These are phyloP conservation scores for Penicillium polonicum DNA, from an alignment of 2,329 filamentous ascomycete genomes.

Conservation along the genomic window DNA sequence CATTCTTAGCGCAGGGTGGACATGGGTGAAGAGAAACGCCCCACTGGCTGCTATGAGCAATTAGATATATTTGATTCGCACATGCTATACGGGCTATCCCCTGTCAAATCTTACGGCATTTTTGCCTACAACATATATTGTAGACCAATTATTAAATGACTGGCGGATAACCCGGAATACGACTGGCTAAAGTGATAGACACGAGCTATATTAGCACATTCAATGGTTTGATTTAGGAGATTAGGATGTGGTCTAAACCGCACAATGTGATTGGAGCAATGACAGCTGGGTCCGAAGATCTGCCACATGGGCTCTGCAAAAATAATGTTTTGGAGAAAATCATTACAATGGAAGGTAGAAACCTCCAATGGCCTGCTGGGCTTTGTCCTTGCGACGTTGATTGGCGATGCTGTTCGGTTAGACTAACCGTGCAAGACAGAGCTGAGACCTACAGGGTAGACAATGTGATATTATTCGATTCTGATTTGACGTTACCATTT, in stretches of 20 bases:
- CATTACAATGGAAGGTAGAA: background rate
- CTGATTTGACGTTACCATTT: conserved; percentile 1
- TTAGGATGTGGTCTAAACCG: background rate
- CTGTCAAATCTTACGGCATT: conserved; percentile 3
- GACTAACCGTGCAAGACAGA: conserved; percentile 7
- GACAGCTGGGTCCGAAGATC: background rate
- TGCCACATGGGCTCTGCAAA: background rate
- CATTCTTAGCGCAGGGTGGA: conserved; percentile 7
- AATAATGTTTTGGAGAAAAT: background rate
- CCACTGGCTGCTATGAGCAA: conserved; percentile 13
- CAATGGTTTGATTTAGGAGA: background rate
- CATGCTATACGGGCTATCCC: conserved; percentile 6
- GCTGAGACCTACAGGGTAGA: conserved; percentile 4
- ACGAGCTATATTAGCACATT: background rate
- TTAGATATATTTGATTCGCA: conserved; percentile 13
- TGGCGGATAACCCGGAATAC: background rate
- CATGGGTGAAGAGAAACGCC: conserved; percentile 11
- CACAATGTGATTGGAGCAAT: conserved; percentile 6
- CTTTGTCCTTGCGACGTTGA: conserved; percentile 7
- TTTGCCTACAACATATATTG: background rate
- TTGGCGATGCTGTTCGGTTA: conserved; percentile 16
- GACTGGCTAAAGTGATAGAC: background rate
- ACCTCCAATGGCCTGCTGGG: background rate
- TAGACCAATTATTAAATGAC: background rate
- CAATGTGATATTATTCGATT: conserved; percentile 1